Evolutionary conservation across 371 early-diverging fungal species (phyloP).

Genomic region (Lichtheimia corymbifera): DNA sequence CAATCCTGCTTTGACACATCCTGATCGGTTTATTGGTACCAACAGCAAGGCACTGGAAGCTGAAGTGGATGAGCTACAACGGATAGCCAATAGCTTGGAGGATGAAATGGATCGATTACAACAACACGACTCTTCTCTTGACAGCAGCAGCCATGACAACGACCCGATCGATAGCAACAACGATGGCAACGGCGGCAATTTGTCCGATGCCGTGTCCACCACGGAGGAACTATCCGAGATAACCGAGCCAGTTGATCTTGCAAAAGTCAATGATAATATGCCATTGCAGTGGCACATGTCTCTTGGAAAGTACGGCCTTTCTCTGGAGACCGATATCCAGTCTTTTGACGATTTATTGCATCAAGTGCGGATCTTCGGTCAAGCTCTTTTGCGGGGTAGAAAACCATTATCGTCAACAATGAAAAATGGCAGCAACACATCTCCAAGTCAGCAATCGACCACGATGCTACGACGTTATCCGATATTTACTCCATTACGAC

Average conservation of each 20-base stretch:
- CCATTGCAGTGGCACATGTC: slow-evolving; percentile 13
- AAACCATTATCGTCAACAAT: not conserved
- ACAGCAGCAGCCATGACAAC: not conserved
- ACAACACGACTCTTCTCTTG: not conserved
- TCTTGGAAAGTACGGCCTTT: slow-evolving; percentile 13
- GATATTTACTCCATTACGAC: slow-evolving; percentile 9
- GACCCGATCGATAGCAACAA: not conserved
- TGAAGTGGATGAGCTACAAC: slow-evolving; percentile 10
- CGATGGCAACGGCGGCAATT: not conserved
- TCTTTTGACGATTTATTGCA: slow-evolving; percentile 18
- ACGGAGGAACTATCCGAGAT: not conserved
- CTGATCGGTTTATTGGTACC: not conserved
- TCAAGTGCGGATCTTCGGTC: slow-evolving; percentile 7
- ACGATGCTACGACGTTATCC: slow-evolving; percentile 5
- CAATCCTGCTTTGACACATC: slow-evolving; percentile 10
- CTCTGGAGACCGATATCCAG: slow-evolving; percentile 23
- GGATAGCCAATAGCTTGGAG: slow-evolving; percentile 10
- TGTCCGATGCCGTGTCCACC: not conserved
- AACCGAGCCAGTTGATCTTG: not conserved
- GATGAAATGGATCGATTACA: slow-evolving; percentile 13
- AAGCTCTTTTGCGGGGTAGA: no score
- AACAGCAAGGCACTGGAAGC: slow-evolving; percentile 8
- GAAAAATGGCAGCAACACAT: not conserved
- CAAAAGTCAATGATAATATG: not conserved
- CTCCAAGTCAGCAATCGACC: not conserved